Evolutionary conservation across 768 basidiomycete genomes (phyloP), one percentile per base, ranked within the genome.

Genomic region (Trametes meyenii): DNA sequence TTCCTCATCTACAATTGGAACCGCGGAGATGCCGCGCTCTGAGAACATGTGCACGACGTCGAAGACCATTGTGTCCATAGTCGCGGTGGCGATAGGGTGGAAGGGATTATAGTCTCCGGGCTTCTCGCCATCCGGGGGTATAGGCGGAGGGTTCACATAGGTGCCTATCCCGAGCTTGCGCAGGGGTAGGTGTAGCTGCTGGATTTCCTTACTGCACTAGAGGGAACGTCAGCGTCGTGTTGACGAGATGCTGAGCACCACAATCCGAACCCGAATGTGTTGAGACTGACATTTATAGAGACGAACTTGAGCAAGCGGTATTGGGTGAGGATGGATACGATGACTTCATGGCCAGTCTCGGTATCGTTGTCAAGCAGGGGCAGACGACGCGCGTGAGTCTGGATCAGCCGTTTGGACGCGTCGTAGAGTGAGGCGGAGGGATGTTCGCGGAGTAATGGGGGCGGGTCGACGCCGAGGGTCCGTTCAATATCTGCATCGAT

Each of bases 11-110:
- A 98, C 83, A 71, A 99, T 98, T 8, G 97, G 97, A 5, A 99
- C 96, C 5, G 96, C 96, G 10, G 93, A 95, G 67, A 99, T 97
- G 26, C 95, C 89, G 44, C 90, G 85, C 74, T 95, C 92, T 0
- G 94, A 96, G 74, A 98, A 98, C 90, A 96, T 94, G 71, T 99
- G 97, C 2, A 98, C 97, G 61, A 98, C 94, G 70, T 98, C 95
- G 69, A 97, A 98, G 2, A 99, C 97, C 29, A 92, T 90, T 0
- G 96, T 97, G 58, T 87, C 79, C 69, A 96, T 79, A 35, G 87
- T 95, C 12, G 96, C 96, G 0, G 95, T 97, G 5, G 92, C 90
- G 58, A 98, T 87, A 2, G 97, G 97, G 73, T 89, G 84, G 74
- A 87, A 98, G 0, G 90, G 92, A 60, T 89, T 88, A 43, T 83